Percentiles rank a stretch among this genome's conserved stretches.
phyloP scores from a whole-genome alignment of 192 early-diverging fungal genomes.

The Umbelopsis isabellina region DNA sequence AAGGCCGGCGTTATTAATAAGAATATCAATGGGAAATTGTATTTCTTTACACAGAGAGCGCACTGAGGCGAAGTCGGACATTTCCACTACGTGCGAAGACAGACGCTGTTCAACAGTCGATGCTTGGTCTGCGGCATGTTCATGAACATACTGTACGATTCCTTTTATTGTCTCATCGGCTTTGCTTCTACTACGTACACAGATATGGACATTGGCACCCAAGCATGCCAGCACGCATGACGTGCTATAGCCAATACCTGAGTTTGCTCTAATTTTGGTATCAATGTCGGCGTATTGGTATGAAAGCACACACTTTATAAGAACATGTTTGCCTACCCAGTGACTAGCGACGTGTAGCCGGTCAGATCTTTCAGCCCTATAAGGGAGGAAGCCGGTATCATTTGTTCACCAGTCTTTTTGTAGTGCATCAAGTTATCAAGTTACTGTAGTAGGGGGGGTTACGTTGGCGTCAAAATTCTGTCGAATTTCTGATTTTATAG shows the following conservation, averaged over 20 bases:
- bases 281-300: too few relatives aligned
- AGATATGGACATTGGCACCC: slow-evolving; percentile 10
- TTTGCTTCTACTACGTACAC: background rate
- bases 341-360: background rate
- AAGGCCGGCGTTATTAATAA: slow-evolving; percentile 3
- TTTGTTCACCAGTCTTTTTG: background rate
- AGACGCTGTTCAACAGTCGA: background rate
- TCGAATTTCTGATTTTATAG: too few relatives aligned
- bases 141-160: background rate
- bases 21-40: background rate
- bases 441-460: too few relatives aligned
- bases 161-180: background rate
- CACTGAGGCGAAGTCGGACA: slow-evolving; percentile 10
- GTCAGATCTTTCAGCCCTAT: slow-evolving; percentile 29
- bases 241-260: background rate
- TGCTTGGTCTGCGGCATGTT: background rate
- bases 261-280: background rate
- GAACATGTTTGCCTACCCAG: background rate
- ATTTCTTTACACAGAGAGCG: background rate
- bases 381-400: slow-evolving; percentile 29
- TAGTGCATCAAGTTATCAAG: slow-evolving; percentile 16
- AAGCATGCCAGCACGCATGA: slow-evolving; percentile 1
- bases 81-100: background rate
- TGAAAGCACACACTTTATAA: too few relatives aligned
- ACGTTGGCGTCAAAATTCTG: too few relatives aligned